A percentile compares a stretch with the other conserved stretches of the same genome.
These are phyloP conservation scores for Termitomyces sp. DNA, from an alignment of 768 basidiomycete species.

Conservation along the genomic window DNA sequence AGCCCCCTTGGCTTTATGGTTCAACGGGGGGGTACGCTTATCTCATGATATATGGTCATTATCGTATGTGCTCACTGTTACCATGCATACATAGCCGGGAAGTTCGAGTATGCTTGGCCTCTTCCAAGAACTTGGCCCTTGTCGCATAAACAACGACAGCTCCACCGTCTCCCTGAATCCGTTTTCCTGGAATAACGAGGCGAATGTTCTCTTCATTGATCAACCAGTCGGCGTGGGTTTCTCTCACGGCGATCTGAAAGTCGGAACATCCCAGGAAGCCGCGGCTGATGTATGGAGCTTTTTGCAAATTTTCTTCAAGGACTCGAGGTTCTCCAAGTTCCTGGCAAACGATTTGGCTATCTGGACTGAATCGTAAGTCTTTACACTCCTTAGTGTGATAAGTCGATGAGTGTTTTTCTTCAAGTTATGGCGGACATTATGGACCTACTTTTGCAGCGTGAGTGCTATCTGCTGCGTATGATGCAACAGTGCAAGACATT, in stretches of 20 bases:
- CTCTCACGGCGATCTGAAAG: conserved; percentile 48
- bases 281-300: conserved; percentile 59
- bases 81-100: conserved; percentile 36
- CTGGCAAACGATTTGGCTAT: conserved; percentile 45
- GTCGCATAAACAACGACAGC: conserved; percentile 56
- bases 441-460: conserved; percentile 63
- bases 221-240: conserved; percentile 64
- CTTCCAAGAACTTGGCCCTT: conserved; percentile 76
- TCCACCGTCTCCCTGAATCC: conserved; percentile 46
- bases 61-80: not conserved
- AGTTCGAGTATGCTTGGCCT: conserved; percentile 60
- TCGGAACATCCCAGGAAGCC: conserved; percentile 50
- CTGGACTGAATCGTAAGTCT: conserved; percentile 58
- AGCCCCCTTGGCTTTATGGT: conserved; percentile 64
- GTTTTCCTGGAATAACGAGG: conserved; percentile 55
- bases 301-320: conserved; percentile 59
- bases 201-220: conserved; percentile 59
- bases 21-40: conserved; percentile 53
- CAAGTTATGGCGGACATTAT: conserved; percentile 71
- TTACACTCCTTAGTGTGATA: not conserved
- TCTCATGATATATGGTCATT: not conserved
- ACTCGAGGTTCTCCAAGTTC: conserved; percentile 49
- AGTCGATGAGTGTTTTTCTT: not conserved
- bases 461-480: conserved; percentile 9
- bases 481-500: not conserved